A percentile compares a stretch with the other conserved stretches of the same genome.
These are phyloP conservation scores for Chenopodium berlandieri DNA, from an alignment of 148 eudicot species.

Conservation along the genomic window DNA sequence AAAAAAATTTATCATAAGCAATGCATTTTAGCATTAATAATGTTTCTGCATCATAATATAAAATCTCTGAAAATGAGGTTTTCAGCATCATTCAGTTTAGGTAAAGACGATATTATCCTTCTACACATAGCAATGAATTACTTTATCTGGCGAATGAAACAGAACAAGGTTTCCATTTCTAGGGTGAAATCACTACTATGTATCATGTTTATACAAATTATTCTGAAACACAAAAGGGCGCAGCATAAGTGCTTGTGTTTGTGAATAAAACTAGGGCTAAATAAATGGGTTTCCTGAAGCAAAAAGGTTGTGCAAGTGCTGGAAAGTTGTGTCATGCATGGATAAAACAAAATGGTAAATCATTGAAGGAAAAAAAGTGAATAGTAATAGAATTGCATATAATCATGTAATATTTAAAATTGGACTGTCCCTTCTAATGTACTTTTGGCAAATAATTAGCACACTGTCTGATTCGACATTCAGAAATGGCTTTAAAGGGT, in stretches of 20 bases:
- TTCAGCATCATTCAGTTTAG: not conserved
- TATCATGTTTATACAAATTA: constrained; percentile 19
- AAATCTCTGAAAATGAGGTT: not conserved
- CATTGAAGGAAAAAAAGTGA: constrained; percentile 18
- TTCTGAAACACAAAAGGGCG: constrained; percentile 10
- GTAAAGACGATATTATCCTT: not conserved
- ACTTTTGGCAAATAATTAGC: constrained; percentile 15
- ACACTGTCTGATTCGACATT: constrained; percentile 2
- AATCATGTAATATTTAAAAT: constrained; percentile 5
- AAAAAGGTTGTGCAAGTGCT: not conserved
- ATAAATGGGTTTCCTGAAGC: not conserved
- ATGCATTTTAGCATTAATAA: not conserved
- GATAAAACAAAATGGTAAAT: constrained; percentile 4
- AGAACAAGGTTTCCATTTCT: not conserved
- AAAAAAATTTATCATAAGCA: not conserved
- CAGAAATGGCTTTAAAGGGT: constrained; percentile 16
- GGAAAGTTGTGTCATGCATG: not conserved
- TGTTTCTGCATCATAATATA: not conserved
- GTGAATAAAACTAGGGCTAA: not conserved
- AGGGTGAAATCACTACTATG: not conserved
- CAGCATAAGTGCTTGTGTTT: constrained; percentile 16
- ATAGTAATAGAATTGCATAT: constrained; percentile 7
- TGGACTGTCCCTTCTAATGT: not conserved
- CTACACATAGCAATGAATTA: not conserved
- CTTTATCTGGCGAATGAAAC: not conserved